phyloP scores from a whole-genome alignment of 306 rosid species.

The Quillaja saponaria region DNA sequence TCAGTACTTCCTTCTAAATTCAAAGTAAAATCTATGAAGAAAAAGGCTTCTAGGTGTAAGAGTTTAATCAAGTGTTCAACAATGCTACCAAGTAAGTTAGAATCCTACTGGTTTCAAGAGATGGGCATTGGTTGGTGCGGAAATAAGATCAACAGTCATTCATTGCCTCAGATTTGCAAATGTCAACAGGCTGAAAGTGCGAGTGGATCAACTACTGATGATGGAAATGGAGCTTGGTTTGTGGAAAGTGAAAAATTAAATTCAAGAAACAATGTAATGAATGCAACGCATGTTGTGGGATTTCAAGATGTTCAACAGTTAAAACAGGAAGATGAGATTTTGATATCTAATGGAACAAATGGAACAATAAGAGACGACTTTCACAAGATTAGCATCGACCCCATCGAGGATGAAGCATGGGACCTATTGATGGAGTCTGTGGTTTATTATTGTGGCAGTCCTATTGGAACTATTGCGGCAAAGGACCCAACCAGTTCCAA shows the following conservation, averaged over 20 bases:
- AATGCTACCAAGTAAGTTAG: conserved; percentile 25
- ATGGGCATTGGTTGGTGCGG: conserved; percentile 30
- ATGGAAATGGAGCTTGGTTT: conserved; percentile 53
- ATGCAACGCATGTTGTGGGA: conserved; percentile 38
- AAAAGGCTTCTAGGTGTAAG: conserved; percentile 37
- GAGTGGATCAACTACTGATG: conserved; percentile 43
- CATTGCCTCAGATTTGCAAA: conserved; percentile 48
- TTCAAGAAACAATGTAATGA: conserved; percentile 34
- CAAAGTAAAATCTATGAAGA: conserved; percentile 40
- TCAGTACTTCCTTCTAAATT: conserved; percentile 25
- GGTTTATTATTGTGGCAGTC: conserved; percentile 72
- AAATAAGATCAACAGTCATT: conserved; percentile 14
- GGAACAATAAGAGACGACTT: conserved; percentile 44
- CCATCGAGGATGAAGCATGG: conserved; percentile 86
- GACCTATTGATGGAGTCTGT: conserved; percentile 69
- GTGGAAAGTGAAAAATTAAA: conserved; percentile 43
- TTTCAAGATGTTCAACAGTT: conserved; percentile 54
- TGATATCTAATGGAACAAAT: conserved; percentile 46
- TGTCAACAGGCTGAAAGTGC: conserved; percentile 57
- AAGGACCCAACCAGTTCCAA: conserved; percentile 67
- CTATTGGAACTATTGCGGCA: conserved; percentile 87
- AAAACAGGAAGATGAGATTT: conserved; percentile 49
- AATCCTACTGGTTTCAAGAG: conserved; percentile 32
- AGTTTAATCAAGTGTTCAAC: conserved; percentile 37
- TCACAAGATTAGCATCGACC: conserved; percentile 35